These are phyloP conservation scores for Ustilago hordei DNA, from an alignment of 1,284 basidiomycete genomes.

Conservation along the genomic window DNA sequence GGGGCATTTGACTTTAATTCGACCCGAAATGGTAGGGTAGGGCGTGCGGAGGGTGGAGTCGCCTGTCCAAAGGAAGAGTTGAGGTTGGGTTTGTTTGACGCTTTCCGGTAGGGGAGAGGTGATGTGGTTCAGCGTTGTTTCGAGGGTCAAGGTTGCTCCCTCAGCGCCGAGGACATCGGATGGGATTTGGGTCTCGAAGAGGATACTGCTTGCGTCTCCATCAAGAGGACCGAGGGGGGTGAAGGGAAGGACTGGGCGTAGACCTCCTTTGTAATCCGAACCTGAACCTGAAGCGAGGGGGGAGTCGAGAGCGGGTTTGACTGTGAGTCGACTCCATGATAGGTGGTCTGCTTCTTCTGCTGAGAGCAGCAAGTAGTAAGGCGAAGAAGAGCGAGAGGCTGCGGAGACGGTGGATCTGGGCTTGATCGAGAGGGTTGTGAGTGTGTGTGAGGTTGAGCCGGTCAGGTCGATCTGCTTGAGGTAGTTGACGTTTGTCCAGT, in stretches of 20 bases:
- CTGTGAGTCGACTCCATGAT: constrained; percentile 32
- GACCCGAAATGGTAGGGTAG: constrained; percentile 82
- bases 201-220: constrained; percentile 9
- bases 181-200: constrained; percentile 31
- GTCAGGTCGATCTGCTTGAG: constrained; percentile 56
- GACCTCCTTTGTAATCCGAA: constrained; percentile 16
- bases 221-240: constrained; percentile 16
- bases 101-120: constrained; percentile 80
- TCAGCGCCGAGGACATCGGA: constrained; percentile 7
- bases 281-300: constrained; percentile 11
- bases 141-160: constrained; percentile 27
- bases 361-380: constrained; percentile 45
- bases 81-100: constrained; percentile 82
- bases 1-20: constrained; percentile 77
- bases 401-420: constrained; percentile 28
- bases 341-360: constrained; percentile 35
- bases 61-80: constrained; percentile 81
- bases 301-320: constrained; percentile 36
- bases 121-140: constrained; percentile 80
- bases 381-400: constrained; percentile 40
- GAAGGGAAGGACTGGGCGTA: constrained; percentile 25
- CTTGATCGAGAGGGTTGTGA: constrained; percentile 52
- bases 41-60: constrained; percentile 84
- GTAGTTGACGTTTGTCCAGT: constrained; percentile 51
- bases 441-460: constrained; percentile 50